Base-by-base conservation (phyloP, 306 rosid genomes). In the Quercus wislizeni region DNA sequence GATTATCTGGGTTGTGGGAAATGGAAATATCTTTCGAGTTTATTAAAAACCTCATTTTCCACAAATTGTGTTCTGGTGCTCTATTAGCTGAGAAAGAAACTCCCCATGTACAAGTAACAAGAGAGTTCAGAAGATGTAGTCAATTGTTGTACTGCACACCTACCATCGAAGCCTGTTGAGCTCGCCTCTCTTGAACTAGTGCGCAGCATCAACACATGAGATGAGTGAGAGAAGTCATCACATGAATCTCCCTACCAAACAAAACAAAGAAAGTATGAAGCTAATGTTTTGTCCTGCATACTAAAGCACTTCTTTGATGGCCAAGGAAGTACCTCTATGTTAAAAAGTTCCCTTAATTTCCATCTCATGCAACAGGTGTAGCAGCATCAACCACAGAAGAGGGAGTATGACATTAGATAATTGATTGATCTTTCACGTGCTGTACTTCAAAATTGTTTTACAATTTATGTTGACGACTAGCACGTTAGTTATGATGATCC, bases 151-250 rank as follows among this genome's bases (percentile, higher is more conserved):
- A 49, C 1, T 12, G 13, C n/a, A 76, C 82, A 76, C 86, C 17
- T 49, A 76, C 88, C 82, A 19, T 81, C 52, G 5, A 82, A 71
- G 56, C 76, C 70, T 54, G 63, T 82, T 69, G 27, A 87, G 78
- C 70, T 87, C 86, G 80, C 51, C 76, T 59, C 35, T 81, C 87
- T 73, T 86, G 89, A 73, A 81, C 83, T 79, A 81, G 31, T 4
- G 85, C 87, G 19, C 89, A 86, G 54, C 87, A 83, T 78, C 85
- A 86, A 55, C 87, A 86, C 68, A 75, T 70, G 25, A 83, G 75
- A 73, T 86, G 85, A 25, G 89, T 76, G 18, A 75, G 46, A 30
- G 27, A 78, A 83, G 59, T 83, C 89, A 63, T 86, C 89, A 7
- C 71, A 74, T 4, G 65, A 6, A 52, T 83, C 75, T 80, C 85